Percentiles rank a stretch among this genome's conserved stretches.
Conservation (phyloP, 2,329 filamentous ascomycete genomes). For the Sporothrix luriei region DNA sequence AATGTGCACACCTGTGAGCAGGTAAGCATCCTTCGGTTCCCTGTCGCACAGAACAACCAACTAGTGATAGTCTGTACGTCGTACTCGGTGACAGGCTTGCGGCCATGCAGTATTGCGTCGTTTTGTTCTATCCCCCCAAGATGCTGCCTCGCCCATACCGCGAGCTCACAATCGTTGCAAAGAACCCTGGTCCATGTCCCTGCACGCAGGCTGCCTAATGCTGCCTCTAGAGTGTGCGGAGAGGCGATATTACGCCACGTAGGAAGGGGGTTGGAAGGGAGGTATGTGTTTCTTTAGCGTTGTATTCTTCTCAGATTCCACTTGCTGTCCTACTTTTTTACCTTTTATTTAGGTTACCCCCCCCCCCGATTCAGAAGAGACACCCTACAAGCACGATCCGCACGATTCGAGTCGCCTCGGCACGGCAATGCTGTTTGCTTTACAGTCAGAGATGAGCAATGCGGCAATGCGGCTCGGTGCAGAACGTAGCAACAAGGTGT, state of each 20-base stretch:
- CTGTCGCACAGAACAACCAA: neutral
- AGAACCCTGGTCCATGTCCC: neutral
- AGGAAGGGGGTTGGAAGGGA: neutral
- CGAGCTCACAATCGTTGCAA: neutral
- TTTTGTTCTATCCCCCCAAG: neutral
- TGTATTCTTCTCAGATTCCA: neutral
- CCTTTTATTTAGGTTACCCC: no score
- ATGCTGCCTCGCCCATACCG: neutral
- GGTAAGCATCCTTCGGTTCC: neutral
- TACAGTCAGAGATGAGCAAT: constrained; percentile 1
- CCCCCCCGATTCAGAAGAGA: neutral
- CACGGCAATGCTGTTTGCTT: neutral
- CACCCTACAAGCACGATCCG: neutral
- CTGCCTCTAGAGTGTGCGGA: neutral
- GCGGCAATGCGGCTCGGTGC: neutral
- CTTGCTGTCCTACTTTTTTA: neutral
- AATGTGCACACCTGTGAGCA: constrained; percentile 2
- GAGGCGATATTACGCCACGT: constrained; percentile 1
- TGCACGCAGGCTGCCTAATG: constrained; percentile 23
- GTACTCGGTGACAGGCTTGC: neutral
- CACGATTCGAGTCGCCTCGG: neutral
- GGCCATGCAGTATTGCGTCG: neutral
- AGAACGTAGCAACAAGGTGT: neutral
- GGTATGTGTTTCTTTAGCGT: neutral
- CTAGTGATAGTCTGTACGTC: neutral